A percentile compares a stretch with the other conserved stretches of the same genome.
Conservation (phyloP, 2,329 filamentous ascomycete species). For the Fusarium sacchari region DNA sequence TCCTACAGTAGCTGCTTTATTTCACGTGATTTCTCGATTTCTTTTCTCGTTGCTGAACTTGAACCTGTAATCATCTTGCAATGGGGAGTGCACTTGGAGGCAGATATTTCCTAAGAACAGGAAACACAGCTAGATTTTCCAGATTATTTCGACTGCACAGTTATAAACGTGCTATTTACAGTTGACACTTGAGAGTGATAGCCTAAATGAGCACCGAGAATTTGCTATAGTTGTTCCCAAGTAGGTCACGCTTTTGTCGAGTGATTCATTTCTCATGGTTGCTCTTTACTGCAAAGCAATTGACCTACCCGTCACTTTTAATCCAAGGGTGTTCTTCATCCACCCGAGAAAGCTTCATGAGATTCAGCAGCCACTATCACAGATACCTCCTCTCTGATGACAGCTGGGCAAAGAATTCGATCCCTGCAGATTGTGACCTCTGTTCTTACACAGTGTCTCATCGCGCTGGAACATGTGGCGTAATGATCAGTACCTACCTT, state of each 20-base stretch:
- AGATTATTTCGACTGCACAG: accelerated
- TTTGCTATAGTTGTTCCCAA: background rate
- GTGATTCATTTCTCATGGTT: background rate
- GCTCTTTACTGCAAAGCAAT: background rate
- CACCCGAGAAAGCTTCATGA: no score
- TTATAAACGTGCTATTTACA: background rate
- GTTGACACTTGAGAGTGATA: background rate
- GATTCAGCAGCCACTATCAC: background rate
- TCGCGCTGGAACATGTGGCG: background rate
- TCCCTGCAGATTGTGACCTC: background rate
- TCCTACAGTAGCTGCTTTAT: background rate
- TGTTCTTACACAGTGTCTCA: background rate
- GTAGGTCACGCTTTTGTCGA: background rate
- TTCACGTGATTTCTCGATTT: background rate
- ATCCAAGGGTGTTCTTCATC: background rate
- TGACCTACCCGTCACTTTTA: background rate
- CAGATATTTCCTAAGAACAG: background rate
- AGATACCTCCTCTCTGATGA: accelerated
- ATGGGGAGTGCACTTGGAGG: background rate
- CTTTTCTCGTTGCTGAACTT: background rate
- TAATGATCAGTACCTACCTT: background rate
- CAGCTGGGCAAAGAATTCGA: accelerated
- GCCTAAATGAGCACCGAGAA: background rate
- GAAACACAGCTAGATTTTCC: background rate
- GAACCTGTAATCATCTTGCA: background rate